Evolutionary conservation across 202 grass and related monocot species (phyloP), one percentile per base, ranked within the genome.

Genomic region (Cymbopogon flexuosus): DNA sequence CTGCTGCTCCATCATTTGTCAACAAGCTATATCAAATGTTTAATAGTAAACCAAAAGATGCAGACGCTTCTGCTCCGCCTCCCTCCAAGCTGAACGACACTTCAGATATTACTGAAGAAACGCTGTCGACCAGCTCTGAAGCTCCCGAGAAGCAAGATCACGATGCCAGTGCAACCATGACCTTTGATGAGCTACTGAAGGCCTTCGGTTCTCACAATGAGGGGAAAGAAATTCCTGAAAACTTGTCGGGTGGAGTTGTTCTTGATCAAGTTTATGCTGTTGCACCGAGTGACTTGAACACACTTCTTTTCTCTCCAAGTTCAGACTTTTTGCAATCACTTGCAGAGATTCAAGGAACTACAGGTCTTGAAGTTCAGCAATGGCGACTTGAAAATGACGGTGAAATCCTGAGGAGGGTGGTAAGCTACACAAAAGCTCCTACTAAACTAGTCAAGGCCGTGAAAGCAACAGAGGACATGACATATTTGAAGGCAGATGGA

Each of bases 381-480:
- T 99, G 96, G 96, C 93, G 70, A 79, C 86, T 79, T 27, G 88
- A 90, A 90, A 88, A 88, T 83, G 84, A 88, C 8, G 92, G 83
- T 42, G 86, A 91, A 52, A 80, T 73, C 73, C 83, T 93, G 73
- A 95, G 82, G 85, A 91, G 96, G 81, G 75, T 93, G 39, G 79
- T 95, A 30, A 93, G 76, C 78, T 99, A 93, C 77, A 99, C 87
- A 75, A 99, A 89, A 73, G 92, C 96, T 68, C 86, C 96, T 33
- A 87, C 90, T 57, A 95, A 91, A 88, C 81, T 99, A 39, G 77
- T 99, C 45, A 99, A 99, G 62, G 86, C 96, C 10, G 96, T 99
- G 73, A 93, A 89, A 78, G 95, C 90, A 60, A 94, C 92, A 29
- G 95, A 98, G 60, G 95, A 98, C 42, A 71, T 93, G 68, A 54